phyloP scores from a whole-genome alignment of 495 filamentous ascomycete genomes.

The Penicillium egyptiacum region DNA sequence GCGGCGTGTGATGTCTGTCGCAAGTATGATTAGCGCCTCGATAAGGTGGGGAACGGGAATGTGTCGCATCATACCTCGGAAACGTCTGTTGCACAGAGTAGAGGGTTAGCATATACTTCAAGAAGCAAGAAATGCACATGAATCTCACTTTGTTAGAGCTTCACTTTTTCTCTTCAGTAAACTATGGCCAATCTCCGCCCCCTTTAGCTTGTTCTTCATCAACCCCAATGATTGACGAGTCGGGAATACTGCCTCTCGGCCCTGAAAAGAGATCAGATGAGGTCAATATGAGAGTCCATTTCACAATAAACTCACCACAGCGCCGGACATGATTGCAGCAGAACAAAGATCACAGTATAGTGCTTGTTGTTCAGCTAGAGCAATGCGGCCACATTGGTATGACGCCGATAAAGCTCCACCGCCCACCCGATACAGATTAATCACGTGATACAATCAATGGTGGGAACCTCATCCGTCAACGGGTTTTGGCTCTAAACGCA shows the following conservation, averaged over 20 bases:
- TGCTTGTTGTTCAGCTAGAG: slow-evolving; percentile 17
- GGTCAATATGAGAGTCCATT: slow-evolving; percentile 4
- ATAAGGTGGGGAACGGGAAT: slow-evolving; percentile 24
- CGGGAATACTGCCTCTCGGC: slow-evolving; percentile 88
- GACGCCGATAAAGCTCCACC: slow-evolving; percentile 36
- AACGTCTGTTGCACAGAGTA: slow-evolving; percentile 57
- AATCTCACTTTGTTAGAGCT: slow-evolving; percentile 78
- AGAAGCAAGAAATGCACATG: neutral
- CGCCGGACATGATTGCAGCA: slow-evolving; percentile 53
- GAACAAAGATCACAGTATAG: slow-evolving; percentile 13
- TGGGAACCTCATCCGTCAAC: slow-evolving; percentile 33
- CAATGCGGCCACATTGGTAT: slow-evolving; percentile 34
- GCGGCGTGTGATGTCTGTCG: slow-evolving; percentile 86
- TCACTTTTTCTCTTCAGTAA: slow-evolving; percentile 91
- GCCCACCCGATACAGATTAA: slow-evolving; percentile 27
- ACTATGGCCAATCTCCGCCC: slow-evolving; percentile 85
- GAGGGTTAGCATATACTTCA: slow-evolving; percentile 14
- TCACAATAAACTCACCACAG: slow-evolving; percentile 45
- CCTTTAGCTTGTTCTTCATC: slow-evolving; percentile 99
- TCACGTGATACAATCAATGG: slow-evolving; percentile 30
- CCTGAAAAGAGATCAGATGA: slow-evolving; percentile 25
- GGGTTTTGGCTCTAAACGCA: slow-evolving; percentile 25
- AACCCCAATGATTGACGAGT: slow-evolving; percentile 93
- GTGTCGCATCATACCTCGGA: slow-evolving; percentile 63
- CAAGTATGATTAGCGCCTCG: slow-evolving; percentile 27